These are phyloP conservation scores for Liquidambar formosana DNA, from an alignment of 164 flowering plant species.

Conservation along the genomic window DNA sequence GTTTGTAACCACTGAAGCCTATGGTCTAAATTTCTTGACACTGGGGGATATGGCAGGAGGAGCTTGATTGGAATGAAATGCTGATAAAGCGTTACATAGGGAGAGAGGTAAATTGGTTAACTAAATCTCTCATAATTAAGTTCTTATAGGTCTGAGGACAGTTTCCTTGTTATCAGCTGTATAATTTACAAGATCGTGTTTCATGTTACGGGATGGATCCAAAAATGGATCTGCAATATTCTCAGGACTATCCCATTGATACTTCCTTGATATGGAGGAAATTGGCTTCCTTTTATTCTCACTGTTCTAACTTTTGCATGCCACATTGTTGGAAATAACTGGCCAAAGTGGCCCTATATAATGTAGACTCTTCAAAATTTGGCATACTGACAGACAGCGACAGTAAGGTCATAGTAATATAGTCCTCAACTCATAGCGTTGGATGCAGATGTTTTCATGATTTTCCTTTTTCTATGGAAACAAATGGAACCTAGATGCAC, in stretches of 20 bases:
- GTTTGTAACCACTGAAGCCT: conserved; percentile 2
- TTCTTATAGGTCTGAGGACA: neutral
- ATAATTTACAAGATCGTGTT: neutral
- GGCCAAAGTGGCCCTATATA: neutral
- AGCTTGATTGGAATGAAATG: conserved; percentile 70
- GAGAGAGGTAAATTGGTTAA: conserved; percentile 66
- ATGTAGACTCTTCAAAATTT: too few relatives aligned
- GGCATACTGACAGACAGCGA: too few relatives aligned
- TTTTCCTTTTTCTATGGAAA: too few relatives aligned
- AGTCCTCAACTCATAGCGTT: too few relatives aligned
- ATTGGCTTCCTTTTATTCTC: neutral
- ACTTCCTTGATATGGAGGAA: neutral
- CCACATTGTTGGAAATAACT: neutral
- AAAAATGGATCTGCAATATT: neutral
- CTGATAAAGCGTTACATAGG: conserved; percentile 72
- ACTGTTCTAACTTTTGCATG: neutral
- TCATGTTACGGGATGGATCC: neutral
- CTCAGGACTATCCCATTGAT: neutral
- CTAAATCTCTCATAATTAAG: neutral
- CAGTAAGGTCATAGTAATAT: too few relatives aligned
- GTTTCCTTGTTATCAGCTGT: neutral
- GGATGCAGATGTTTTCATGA: too few relatives aligned
- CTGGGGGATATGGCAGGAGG: conserved; percentile 56
- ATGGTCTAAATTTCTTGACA: neutral
- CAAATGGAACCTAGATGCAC: too few relatives aligned